Evolutionary conservation across 2,329 filamentous ascomycete species (phyloP).

Genomic region (Fusarium algeriense): DNA sequence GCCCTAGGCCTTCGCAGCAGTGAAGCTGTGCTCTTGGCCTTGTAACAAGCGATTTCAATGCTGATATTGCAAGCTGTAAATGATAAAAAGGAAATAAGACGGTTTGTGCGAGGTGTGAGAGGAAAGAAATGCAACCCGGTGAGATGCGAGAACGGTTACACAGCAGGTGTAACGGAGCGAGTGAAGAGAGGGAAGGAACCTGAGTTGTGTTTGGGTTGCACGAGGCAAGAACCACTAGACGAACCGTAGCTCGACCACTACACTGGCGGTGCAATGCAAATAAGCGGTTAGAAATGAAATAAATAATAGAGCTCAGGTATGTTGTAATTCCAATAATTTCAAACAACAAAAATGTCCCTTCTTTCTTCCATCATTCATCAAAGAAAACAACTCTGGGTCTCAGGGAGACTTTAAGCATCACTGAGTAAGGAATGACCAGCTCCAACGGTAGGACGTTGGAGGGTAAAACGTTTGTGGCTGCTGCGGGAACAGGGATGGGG

Average conservation of each 20-base stretch:
- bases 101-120: conserved; percentile 36
- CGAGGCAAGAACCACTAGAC: conserved; percentile 35
- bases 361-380: conserved; percentile 10
- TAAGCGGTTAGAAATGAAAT: conserved; percentile 13
- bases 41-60: conserved; percentile 16
- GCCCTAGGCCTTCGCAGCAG: conserved; percentile 16
- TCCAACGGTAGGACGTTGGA: conserved; percentile 42
- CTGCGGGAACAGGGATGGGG: conserved; percentile 46
- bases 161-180: conserved; percentile 41
- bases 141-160: conserved; percentile 22
- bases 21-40: conserved; percentile 30
- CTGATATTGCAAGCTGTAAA: conserved; percentile 27
- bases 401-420: conserved; percentile 46
- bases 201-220: conserved; percentile 32
- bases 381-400: conserved; percentile 30
- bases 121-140: conserved; percentile 15
- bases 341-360: conserved; percentile 13
- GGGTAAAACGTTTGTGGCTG: conserved; percentile 40
- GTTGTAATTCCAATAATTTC: conserved; percentile 8
- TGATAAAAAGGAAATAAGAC: conserved; percentile 24
- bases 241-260: conserved; percentile 20
- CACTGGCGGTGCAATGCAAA: conserved; percentile 8
- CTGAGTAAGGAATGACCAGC: conserved; percentile 40
- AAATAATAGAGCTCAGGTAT: conserved; percentile 16
- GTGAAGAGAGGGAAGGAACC: conserved; percentile 23